Conservation (phyloP, 257 asterid species). For the Penstemon barbatus region DNA sequence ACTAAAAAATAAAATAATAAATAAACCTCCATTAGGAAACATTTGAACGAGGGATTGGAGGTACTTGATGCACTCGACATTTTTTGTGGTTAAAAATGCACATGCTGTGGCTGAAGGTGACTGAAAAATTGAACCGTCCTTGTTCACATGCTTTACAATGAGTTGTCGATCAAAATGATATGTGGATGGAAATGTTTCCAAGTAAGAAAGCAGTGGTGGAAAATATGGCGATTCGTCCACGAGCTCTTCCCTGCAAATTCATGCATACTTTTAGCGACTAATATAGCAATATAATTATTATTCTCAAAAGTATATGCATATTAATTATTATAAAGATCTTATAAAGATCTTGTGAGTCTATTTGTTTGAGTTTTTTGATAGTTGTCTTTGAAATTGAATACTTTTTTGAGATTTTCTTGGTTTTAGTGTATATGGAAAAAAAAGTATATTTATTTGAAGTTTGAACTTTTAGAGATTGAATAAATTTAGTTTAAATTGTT, state of each 20-base stretch:
- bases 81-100: constrained; percentile 44
- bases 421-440: no score
- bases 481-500: no score
- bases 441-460: no score
- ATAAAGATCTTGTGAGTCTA: no score
- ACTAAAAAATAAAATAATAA: background rate
- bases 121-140: constrained; percentile 46
- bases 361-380: no score
- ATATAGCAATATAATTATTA: no score
- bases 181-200: constrained; percentile 43
- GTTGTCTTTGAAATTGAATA: no score
- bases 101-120: constrained; percentile 60
- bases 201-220: constrained; percentile 39
- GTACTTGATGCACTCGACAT: constrained; percentile 30
- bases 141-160: constrained; percentile 19
- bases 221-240: constrained; percentile 17
- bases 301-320: no score
- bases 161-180: constrained; percentile 9
- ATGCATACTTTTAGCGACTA: background rate
- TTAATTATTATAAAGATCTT: no score
- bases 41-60: constrained; percentile 38
- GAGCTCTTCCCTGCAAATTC: constrained; percentile 32
- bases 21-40: constrained; percentile 48
- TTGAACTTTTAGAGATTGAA: no score
- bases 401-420: no score